A percentile compares a stretch with the other conserved stretches of the same genome.
Evolutionary conservation across 805 yeast species (phyloP).

Genomic region (Metschnikowia baotianmanensis): DNA sequence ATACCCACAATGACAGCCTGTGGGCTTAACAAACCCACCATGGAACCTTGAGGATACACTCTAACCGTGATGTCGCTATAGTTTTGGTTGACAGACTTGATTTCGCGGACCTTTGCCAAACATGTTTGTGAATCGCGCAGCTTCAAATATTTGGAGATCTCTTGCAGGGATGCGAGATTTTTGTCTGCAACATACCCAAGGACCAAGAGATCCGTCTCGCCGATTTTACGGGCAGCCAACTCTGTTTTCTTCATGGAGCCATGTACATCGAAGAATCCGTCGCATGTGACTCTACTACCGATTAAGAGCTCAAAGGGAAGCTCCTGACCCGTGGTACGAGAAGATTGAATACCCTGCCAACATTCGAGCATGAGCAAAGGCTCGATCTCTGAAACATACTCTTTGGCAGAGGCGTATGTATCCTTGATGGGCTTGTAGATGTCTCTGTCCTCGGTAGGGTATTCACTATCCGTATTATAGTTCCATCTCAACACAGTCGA

Average conservation of each 20-base stretch:
- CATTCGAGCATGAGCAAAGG: constrained; percentile 86
- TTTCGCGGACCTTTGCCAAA: constrained; percentile 75
- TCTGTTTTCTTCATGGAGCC: constrained; percentile 60
- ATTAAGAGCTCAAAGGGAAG: constrained; percentile 63
- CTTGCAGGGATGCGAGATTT: constrained; percentile 17
- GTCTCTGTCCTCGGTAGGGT: constrained; percentile 52
- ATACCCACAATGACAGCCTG: constrained; percentile 63
- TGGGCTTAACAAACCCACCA: constrained; percentile 58
- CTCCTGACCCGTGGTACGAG: constrained; percentile 60
- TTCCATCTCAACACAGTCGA: constrained; percentile 72
- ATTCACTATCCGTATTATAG: constrained; percentile 52
- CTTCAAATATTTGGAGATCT: constrained; percentile 26
- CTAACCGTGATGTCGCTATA: constrained; percentile 73
- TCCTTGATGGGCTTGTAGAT: constrained; percentile 51
- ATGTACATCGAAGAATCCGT: constrained; percentile 84
- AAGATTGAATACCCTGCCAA: constrained; percentile 84
- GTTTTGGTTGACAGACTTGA: constrained; percentile 64
- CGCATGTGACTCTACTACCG: constrained; percentile 81
- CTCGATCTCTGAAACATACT: constrained; percentile 66
- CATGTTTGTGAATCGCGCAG: constrained; percentile 48
- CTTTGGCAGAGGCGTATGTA: constrained; percentile 54
- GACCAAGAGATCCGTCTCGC: constrained; percentile 77
- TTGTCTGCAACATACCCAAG: constrained; percentile 39
- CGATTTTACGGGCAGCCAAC: constrained; percentile 50
- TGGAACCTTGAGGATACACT: constrained; percentile 52